Base-by-base conservation (phyloP, 2,329 filamentous ascomycete genomes). In the Cyphellophora attinorum region DNA sequence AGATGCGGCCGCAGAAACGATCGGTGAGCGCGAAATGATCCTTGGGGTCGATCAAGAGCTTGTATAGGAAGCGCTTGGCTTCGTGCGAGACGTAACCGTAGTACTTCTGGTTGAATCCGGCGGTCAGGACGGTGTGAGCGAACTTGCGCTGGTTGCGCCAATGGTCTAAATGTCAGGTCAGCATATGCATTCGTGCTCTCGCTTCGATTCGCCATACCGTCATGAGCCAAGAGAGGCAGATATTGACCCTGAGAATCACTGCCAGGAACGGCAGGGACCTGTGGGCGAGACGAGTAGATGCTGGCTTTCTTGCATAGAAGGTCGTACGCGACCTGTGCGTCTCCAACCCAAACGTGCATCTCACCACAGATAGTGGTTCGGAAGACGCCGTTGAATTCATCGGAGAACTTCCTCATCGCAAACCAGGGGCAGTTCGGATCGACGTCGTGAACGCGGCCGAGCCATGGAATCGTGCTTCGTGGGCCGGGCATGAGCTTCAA, bases 81-180 rank as follows among this genome's bases (percentile, higher is more conserved):
- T 51, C 48, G 34, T 46, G 46, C 23, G 41, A 45, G 21, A 47
- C 41, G 30, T 48, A 49, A 21, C 45, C 46, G 25, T 49, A 49
- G 37, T 51, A 51, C 33, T 49, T 46, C 14, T 38, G 38, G 41
- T 51, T 51, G 41, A 47, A 47, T 21, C 45, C 46, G 19, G 40
- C 39, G 31, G 47, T 49, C 21, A 51, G 37, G 27, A 49, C 46
- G 23, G 46, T 48, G 38, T 49, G 46, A 31, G 45, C 48, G 38
- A 51, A 51, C 33, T 49, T 49, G 28, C 48, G 46, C 35, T 51
- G 48, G 31, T 47, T 49, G 33, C 39, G 38, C 47, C 47, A 49
- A 30, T 49, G 45, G 16, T 49, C 47, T 44, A 33, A 16, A 16
- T 25, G n/a, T 19, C 23, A 21, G 14, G 30, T 35, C 15, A 35